Evolutionary conservation across 805 yeast species (phyloP).

Genomic region (Saccharomyces kudriavzevii): DNA sequence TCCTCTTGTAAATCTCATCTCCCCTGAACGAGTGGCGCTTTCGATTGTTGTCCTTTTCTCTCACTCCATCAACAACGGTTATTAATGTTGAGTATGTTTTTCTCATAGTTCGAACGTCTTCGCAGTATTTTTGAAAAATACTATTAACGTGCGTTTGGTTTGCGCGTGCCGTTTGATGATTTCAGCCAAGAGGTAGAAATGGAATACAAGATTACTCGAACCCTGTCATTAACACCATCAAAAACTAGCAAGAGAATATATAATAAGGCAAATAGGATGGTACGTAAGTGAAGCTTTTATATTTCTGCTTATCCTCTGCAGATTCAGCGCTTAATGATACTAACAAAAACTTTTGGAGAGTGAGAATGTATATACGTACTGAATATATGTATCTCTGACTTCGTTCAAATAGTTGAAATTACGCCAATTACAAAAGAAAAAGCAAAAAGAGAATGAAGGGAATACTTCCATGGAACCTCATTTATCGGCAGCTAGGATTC

Average conservation of each 20-base stretch:
- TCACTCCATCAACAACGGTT: background rate
- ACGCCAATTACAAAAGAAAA: constrained; percentile 21
- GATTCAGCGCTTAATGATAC: background rate
- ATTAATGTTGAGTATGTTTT: background rate
- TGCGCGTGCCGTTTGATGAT: background rate
- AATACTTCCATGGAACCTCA: background rate
- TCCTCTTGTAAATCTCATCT: constrained; percentile 10
- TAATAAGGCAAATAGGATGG: background rate
- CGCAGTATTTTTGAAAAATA: background rate
- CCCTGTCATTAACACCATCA: background rate
- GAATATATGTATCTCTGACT: background rate
- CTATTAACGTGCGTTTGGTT: background rate
- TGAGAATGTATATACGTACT: background rate
- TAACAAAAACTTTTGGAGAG: background rate
- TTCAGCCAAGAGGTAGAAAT: background rate
- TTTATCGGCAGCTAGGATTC: constrained; percentile 14
- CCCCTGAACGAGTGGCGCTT: background rate
- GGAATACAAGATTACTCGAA: background rate
- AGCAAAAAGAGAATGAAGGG: constrained; percentile 5
- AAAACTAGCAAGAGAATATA: background rate
- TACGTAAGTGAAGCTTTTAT: background rate
- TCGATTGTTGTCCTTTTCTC: background rate
- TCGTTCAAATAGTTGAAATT: constrained; percentile 15
- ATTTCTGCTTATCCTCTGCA: background rate
- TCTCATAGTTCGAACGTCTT: background rate